Percentiles rank a stretch among this genome's conserved stretches.
Evolutionary conservation across 2,329 filamentous ascomycete species (phyloP).

Genomic region (Colletotrichum sp.): DNA sequence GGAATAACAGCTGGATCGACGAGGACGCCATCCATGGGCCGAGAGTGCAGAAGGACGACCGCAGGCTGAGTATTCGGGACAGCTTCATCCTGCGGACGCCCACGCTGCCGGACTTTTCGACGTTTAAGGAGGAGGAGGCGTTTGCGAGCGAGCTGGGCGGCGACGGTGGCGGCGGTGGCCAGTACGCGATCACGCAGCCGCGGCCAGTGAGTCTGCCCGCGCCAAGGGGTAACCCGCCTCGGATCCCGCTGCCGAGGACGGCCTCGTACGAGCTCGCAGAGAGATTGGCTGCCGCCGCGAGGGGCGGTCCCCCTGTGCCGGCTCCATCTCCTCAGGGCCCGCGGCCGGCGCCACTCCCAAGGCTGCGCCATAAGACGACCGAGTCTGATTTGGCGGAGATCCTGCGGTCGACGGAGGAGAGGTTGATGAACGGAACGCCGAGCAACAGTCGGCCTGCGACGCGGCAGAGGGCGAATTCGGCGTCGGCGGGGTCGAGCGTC

Average conservation of each 20-base stretch:
- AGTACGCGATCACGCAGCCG: conserved; percentile 8
- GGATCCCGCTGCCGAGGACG: conserved; percentile 13
- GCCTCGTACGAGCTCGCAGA: conserved; percentile 22
- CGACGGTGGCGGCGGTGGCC: not conserved
- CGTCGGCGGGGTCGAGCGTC: conserved; percentile 20
- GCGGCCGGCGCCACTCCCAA: conserved; percentile 8
- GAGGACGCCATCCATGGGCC: conserved; percentile 58
- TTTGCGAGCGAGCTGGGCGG: not conserved
- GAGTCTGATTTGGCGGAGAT: conserved; percentile 58
- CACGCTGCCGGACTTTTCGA: conserved; percentile 39
- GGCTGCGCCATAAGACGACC: conserved; percentile 36
- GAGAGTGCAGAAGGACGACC: conserved; percentile 36
- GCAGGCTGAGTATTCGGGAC: conserved; percentile 33
- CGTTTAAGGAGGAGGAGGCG: conserved; percentile 27
- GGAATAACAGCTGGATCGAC: conserved; percentile 48
- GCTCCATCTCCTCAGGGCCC: conserved; percentile 14
- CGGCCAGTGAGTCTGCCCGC: conserved; percentile 8
- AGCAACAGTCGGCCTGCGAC: conserved; percentile 30
- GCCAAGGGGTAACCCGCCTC: not conserved
- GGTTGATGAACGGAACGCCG: conserved; percentile 46
- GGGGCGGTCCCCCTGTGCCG: conserved; percentile 15
- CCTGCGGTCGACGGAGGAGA: conserved; percentile 56
- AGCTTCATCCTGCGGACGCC: conserved; percentile 35
- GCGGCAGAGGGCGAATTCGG: conserved; percentile 34
- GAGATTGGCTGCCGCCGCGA: conserved; percentile 20